Percentiles rank a stretch among this genome's conserved stretches.
Conservation (phyloP, 148 eudicot species). For the Linanthus parryae region DNA sequence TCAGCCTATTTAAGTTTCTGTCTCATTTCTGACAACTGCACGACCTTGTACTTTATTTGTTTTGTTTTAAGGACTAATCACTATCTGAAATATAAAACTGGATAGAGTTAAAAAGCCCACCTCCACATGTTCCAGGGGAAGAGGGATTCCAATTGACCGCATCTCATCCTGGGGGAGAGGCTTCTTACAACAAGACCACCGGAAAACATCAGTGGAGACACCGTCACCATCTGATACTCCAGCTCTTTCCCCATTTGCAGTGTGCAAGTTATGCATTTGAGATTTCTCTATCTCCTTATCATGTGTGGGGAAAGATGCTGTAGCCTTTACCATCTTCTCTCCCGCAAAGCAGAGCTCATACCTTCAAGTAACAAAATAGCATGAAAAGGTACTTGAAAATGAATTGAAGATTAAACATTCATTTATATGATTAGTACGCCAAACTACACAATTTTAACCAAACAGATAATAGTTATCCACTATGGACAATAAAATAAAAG, state of each 20-base stretch:
- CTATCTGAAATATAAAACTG: too few species aligned
- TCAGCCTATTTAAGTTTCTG: too few species aligned
- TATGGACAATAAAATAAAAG: too few species aligned
- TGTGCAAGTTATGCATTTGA: conserved; percentile 40
- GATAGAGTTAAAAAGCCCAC: conserved; percentile 28
- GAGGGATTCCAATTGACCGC: conserved; percentile 73
- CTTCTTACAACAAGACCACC: conserved; percentile 90
- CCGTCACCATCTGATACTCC: conserved; percentile 44
- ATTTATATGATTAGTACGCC: too few species aligned
- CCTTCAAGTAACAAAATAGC: conserved; percentile 28
- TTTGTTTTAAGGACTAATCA: too few species aligned
- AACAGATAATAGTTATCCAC: too few species aligned
- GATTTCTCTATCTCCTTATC: conserved; percentile 56
- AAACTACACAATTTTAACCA: too few species aligned
- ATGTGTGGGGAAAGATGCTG: conserved; percentile 42
- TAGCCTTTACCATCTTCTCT: conserved; percentile 68
- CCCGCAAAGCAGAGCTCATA: conserved; percentile 88
- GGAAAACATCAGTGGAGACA: conserved; percentile 56
- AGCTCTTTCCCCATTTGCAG: conserved; percentile 53
- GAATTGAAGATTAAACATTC: background rate
- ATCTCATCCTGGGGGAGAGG: conserved; percentile 71
- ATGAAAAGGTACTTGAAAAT: background rate
- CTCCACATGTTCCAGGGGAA: conserved; percentile 83
- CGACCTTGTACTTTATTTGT: too few species aligned
- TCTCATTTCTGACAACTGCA: too few species aligned